phyloP scores from a whole-genome alignment of 2,329 filamentous ascomycete species.

The Fusarium piperis region DNA sequence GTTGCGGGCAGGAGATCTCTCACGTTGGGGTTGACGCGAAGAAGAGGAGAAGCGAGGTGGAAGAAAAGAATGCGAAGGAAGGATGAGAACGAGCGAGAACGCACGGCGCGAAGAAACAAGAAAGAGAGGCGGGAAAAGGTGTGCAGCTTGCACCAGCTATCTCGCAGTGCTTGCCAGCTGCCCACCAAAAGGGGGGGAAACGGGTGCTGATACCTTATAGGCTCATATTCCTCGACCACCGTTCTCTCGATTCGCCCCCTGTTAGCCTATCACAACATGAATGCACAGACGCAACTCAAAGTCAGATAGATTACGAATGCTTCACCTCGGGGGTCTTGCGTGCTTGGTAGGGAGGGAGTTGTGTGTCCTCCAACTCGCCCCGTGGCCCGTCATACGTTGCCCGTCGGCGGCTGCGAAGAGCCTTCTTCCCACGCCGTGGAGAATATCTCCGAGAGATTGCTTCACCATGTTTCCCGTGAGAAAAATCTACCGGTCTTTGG shows the following conservation, averaged over 20 bases:
- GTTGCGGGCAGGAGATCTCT: not conserved
- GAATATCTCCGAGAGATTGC: constrained; percentile 4
- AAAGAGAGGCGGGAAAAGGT: constrained; percentile 13
- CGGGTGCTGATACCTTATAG: constrained; percentile 23
- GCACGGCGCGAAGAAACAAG: constrained; percentile 15
- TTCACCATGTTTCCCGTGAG: constrained; percentile 3
- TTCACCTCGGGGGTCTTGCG: not conserved
- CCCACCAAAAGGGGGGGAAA: constrained; percentile 15
- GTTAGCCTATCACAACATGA: constrained; percentile 30
- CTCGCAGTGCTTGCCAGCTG: constrained; percentile 30
- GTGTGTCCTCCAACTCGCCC: constrained; percentile 1
- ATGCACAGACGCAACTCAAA: constrained; percentile 25
- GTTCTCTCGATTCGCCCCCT: constrained; percentile 3
- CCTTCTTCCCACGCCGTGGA: not conserved
- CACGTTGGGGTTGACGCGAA: constrained; percentile 9
- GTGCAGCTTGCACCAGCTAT: constrained; percentile 36
- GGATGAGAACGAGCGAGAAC: constrained; percentile 4
- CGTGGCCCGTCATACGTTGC: constrained; percentile 7
- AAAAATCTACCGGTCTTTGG: not conserved
- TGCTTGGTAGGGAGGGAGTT: not conserved
- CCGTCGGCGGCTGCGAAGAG: constrained; percentile 8
- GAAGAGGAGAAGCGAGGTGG: not conserved
- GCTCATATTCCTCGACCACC: not conserved
- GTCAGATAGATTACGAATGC: constrained; percentile 21
- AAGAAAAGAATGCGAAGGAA: not conserved